A percentile compares a stretch with the other conserved stretches of the same genome.
Conservation (phyloP, 176 grass and related monocot species). For the Olyra latifolia region DNA sequence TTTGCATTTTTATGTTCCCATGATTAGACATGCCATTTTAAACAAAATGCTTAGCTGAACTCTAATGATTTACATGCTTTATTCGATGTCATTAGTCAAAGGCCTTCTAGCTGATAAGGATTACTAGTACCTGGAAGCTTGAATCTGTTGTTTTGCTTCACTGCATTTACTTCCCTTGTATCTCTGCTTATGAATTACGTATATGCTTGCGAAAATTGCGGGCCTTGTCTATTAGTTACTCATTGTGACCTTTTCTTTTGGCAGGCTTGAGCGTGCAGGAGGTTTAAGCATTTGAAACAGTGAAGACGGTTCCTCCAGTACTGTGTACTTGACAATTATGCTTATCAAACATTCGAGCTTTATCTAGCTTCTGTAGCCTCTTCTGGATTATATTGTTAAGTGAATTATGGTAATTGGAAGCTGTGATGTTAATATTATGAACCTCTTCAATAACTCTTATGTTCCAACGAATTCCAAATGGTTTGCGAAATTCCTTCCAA, state of each 20-base stretch:
- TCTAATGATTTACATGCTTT: background rate
- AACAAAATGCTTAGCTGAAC: background rate
- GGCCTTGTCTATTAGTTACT: background rate
- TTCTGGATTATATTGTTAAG: background rate
- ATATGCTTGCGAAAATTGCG: background rate
- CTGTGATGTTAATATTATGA: background rate
- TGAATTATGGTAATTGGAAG: too few relatives aligned
- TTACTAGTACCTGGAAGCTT: background rate
- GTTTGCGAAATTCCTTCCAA: background rate
- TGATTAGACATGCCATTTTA: background rate
- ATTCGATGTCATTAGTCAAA: background rate
- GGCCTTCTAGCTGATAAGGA: background rate
- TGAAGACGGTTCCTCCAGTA: background rate
- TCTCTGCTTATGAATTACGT: background rate
- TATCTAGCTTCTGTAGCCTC: background rate
- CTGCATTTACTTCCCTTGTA: background rate
- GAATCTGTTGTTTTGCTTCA: background rate
- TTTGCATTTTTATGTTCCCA: background rate
- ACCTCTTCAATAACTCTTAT: too few relatives aligned
- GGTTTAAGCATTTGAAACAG: constrained; percentile 17
- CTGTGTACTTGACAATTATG: background rate
- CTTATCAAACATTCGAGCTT: background rate
- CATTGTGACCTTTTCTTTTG: constrained; percentile 5
- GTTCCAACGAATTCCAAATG: background rate
- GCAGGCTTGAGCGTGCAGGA: constrained; percentile 54